These are phyloP conservation scores for Barnettozyma sucrosica DNA, from an alignment of 805 yeast genomes.

Conservation along the genomic window DNA sequence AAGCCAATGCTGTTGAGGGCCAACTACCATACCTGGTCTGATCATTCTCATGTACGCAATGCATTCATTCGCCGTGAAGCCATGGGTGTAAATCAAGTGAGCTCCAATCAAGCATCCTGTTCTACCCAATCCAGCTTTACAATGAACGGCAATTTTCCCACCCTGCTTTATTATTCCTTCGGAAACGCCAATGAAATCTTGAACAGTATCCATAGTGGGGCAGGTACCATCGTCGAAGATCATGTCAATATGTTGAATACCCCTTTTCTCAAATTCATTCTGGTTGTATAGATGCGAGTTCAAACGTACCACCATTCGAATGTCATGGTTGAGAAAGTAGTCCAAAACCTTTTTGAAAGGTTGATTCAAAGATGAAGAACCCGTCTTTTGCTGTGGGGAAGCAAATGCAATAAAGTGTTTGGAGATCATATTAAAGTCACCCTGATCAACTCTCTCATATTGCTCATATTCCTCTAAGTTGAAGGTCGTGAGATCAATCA, in stretches of 20 bases:
- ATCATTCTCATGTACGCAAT: conserved; percentile 94
- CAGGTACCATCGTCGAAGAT: conserved; percentile 98
- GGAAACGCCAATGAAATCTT: conserved; percentile 90
- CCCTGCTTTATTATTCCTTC: conserved; percentile 81
- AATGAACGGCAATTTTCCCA: conserved; percentile 97
- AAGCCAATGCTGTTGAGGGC: conserved; percentile 99
- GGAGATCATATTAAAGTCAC: conserved; percentile 87
- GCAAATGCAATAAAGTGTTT: conserved; percentile 97
- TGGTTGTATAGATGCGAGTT: conserved; percentile 90
- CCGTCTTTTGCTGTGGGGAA: conserved; percentile 75
- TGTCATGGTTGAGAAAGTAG: conserved; percentile 67
- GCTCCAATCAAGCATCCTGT: conserved; percentile 98
- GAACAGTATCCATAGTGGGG: conserved; percentile 90
- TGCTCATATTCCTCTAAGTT: conserved; percentile 91
- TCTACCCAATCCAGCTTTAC: conserved; percentile 97
- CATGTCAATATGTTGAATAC: conserved; percentile 89
- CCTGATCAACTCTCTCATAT: conserved; percentile 93
- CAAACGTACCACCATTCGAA: conserved; percentile 83
- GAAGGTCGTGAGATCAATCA: conserved; percentile 80
- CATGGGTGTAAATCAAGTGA: conserved; percentile 90
- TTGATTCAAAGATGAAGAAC: conserved; percentile 45
- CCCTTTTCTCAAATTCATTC: conserved; percentile 72
- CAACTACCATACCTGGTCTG: conserved; percentile 99
- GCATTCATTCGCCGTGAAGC: conserved; percentile 95
- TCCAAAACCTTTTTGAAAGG: conserved; percentile 78